Base-by-base conservation (phyloP, 2,329 filamentous ascomycete genomes). In the Calonectria pteridis region DNA sequence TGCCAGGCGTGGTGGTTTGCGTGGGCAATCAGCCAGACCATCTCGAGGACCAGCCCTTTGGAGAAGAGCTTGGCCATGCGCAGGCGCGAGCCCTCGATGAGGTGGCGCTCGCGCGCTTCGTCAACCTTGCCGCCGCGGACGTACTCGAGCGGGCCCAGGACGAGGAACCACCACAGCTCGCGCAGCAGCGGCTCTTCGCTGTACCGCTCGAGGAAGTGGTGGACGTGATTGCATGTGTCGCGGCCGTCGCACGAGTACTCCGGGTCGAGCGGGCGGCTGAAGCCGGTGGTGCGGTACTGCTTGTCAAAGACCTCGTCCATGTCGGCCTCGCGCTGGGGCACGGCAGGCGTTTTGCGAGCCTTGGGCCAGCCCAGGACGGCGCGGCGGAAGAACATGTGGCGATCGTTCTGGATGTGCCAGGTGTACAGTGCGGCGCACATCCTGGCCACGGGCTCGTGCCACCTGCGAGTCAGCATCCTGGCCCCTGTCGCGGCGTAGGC, bases 381-480 rank as follows among this genome's bases (percentile, higher is more conserved):
- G 23, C 81, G 81, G 4, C 81, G 81, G 29, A 83, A 73, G 70
- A 82, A 83, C 75, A 82, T 73, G n/a, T 83, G 81, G 5, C 81
- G 74, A 67, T 83, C 81, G 31, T 83, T 83, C 11, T 81, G 79
- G 2, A 83, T 82, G 55, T 83, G 81, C 81, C 81, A 83, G 16
- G 80, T 80, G 46, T 83, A 83, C 11, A 83, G 66, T 3, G 79
- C 79, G 13, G 81, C 77, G 46, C 80, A 81, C 81, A 83, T 82
- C 50, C 79, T 77, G 28, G 81, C 81, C 7, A 80, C 79, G 16
- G 81, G 81, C 53, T 83, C 81, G n/a, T 81, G 77, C 81, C 81
- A 83, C 37, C 81, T 74, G 64, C 82, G 72, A 2, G 81, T 83
- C 35, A 83, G 71, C 76, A 81, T 81, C 43, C 81, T 79, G 33